These are phyloP conservation scores for Parasarocladium wereldwijsianum DNA, from an alignment of 2,329 filamentous ascomycete genomes.

Conservation along the genomic window DNA sequence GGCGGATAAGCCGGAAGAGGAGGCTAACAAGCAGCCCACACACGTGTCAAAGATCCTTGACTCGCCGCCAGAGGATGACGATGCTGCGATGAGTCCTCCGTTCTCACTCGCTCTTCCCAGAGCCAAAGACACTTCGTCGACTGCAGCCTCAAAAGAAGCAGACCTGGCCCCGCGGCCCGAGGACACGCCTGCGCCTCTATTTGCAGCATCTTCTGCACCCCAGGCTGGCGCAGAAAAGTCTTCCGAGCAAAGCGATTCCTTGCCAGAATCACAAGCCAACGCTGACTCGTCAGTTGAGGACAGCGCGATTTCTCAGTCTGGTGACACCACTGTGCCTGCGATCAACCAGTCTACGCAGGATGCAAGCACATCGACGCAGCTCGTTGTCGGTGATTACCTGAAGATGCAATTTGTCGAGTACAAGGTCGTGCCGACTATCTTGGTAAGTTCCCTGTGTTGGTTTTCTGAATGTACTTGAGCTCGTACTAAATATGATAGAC, in stretches of 20 bases:
- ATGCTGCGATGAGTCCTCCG: slow-evolving; percentile 1
- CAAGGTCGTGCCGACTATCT: slow-evolving; percentile 83
- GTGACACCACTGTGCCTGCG: not conserved
- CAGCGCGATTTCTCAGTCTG: not conserved
- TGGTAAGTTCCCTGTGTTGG: slow-evolving; percentile 42
- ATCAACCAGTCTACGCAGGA: not conserved
- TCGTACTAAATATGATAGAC: slow-evolving; percentile 51
- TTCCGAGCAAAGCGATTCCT: slow-evolving; percentile 6
- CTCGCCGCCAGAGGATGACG: slow-evolving; percentile 2
- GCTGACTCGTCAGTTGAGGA: not conserved
- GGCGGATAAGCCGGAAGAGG: not conserved
- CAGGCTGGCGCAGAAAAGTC: slow-evolving; percentile 13
- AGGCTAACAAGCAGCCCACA: too few species aligned
- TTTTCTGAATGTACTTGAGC: too few species aligned
- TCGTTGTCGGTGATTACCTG: slow-evolving; percentile 79
- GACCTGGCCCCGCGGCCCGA: slow-evolving; percentile 42
- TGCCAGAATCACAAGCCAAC: not conserved
- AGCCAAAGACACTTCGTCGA: slow-evolving; percentile 1
- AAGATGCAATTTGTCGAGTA: slow-evolving; percentile 97
- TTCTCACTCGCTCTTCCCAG: slow-evolving; percentile 3
- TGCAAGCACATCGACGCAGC: not conserved
- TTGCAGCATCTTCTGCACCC: slow-evolving; percentile 17
- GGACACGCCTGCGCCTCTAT: slow-evolving; percentile 53
- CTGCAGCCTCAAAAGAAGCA: slow-evolving; percentile 7
- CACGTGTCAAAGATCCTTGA: too few species aligned